These are phyloP conservation scores for Trametes villosa DNA, from an alignment of 768 basidiomycete species.

Conservation along the genomic window DNA sequence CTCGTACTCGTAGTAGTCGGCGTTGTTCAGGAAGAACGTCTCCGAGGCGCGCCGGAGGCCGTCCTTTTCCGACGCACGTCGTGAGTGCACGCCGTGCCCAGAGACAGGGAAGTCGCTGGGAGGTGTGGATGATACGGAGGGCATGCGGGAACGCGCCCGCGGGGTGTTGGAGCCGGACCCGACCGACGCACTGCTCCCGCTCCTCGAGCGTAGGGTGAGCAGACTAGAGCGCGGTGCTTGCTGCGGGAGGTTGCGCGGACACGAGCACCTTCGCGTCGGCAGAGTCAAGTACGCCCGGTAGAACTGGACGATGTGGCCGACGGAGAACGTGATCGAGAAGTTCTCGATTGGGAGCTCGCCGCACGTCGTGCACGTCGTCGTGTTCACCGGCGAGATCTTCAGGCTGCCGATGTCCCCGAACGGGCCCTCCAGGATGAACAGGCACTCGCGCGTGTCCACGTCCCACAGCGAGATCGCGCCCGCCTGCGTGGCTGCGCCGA, in stretches of 20 bases:
- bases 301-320: constrained; percentile 64
- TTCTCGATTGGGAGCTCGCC: constrained; percentile 69
- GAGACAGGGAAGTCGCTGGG: constrained; percentile 74
- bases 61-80: constrained; percentile 70
- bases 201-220: constrained; percentile 62
- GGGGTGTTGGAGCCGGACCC: constrained; percentile 53
- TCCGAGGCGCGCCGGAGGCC: constrained; percentile 27
- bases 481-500: constrained; percentile 64
- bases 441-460: constrained; percentile 61
- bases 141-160: constrained; percentile 50
- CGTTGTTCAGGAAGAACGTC: constrained; percentile 23
- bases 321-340: constrained; percentile 66
- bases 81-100: constrained; percentile 76
- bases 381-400: constrained; percentile 57
- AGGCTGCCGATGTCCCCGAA: constrained; percentile 63
- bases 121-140: constrained; percentile 45
- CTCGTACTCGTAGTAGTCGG: constrained; percentile 34
- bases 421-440: constrained; percentile 62
- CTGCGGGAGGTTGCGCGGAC: constrained; percentile 54
- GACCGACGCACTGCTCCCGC: constrained; percentile 55
- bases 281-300: constrained; percentile 63
- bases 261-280: constrained; percentile 68
- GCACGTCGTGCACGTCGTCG: constrained; percentile 70
- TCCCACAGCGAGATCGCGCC: constrained; percentile 83
- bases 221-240: constrained; percentile 49